A percentile compares a stretch with the other conserved stretches of the same genome.
Evolutionary conservation across 768 basidiomycete species (phyloP).

Genomic region (Tylopilus sp.): DNA sequence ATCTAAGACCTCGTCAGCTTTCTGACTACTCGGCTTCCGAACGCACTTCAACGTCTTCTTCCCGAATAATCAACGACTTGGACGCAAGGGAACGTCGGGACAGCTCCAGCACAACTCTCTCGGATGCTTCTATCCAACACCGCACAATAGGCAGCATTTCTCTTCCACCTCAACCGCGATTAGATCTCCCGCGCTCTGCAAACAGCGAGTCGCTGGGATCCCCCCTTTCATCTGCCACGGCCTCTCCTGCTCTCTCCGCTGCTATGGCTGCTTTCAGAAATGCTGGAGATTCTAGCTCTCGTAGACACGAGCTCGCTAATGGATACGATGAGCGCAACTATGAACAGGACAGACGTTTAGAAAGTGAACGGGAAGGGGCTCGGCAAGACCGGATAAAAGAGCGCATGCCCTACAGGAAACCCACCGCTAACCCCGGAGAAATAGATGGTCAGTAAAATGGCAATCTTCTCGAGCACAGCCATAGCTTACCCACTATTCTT

Average conservation of each 20-base stretch:
- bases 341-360: slow-evolving; percentile 54
- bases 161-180: slow-evolving; percentile 13
- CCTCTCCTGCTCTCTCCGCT: slow-evolving; percentile 46
- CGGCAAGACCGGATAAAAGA: slow-evolving; percentile 69
- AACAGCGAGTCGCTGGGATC: slow-evolving; percentile 15
- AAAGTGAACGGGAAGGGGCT: slow-evolving; percentile 59
- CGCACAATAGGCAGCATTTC: slow-evolving; percentile 29
- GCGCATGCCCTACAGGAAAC: slow-evolving; percentile 55
- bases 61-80: slow-evolving; percentile 31
- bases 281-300: slow-evolving; percentile 44
- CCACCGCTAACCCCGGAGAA: slow-evolving; percentile 64
- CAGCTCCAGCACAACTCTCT: slow-evolving; percentile 47
- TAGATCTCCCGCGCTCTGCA: slow-evolving; percentile 16
- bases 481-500: slow-evolving; percentile 1
- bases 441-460: slow-evolving; percentile 68
- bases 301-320: slow-evolving; percentile 50
- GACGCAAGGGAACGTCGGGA: slow-evolving; percentile 40
- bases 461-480: neutral
- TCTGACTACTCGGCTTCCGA: slow-evolving; percentile 55
- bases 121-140: slow-evolving; percentile 38
- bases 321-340: slow-evolving; percentile 54
- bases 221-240: slow-evolving; percentile 32
- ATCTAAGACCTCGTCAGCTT: slow-evolving; percentile 50
- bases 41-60: slow-evolving; percentile 45
- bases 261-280: slow-evolving; percentile 71